phyloP scores from a whole-genome alignment of 1,284 basidiomycete species.

The Ceratorhiza oryzae-sativae region DNA sequence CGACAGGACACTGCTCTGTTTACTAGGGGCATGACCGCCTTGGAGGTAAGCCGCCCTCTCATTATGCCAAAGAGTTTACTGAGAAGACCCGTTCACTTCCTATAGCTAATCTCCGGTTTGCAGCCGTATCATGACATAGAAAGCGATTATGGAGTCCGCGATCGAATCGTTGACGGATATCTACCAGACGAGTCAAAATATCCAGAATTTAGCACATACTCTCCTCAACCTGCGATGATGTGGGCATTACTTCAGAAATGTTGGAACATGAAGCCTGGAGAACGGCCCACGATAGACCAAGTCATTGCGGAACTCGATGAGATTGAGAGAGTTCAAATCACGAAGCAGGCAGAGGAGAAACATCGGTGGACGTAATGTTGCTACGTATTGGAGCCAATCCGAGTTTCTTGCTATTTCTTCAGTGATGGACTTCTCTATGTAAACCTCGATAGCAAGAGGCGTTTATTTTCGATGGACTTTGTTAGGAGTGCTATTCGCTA shows the following conservation, averaged over 20 bases:
- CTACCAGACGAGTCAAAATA: neutral
- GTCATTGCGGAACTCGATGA: neutral
- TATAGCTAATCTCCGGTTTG: neutral
- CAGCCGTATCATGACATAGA: slow-evolving; percentile 5
- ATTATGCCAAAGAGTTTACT: no score
- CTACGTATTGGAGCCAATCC: no score
- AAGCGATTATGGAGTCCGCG: neutral
- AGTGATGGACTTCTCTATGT: no score
- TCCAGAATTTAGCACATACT: neutral
- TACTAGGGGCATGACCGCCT: slow-evolving; percentile 29
- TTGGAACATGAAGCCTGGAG: neutral
- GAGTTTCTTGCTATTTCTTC: no score
- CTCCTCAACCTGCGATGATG: slow-evolving; percentile 5
- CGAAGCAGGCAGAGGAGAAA: neutral
- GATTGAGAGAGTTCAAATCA: slow-evolving; percentile 1
- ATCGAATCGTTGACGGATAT: neutral
- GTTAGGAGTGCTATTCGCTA: no score
- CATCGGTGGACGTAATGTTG: neutral
- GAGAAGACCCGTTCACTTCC: no score
- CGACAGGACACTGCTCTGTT: neutral
- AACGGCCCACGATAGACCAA: neutral
- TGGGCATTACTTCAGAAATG: slow-evolving; percentile 23
- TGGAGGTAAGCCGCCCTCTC: no score
- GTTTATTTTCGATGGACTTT: no score
- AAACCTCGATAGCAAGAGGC: no score